Conservation (phyloP, 768 basidiomycete genomes). For the Inosperma sp. region DNA sequence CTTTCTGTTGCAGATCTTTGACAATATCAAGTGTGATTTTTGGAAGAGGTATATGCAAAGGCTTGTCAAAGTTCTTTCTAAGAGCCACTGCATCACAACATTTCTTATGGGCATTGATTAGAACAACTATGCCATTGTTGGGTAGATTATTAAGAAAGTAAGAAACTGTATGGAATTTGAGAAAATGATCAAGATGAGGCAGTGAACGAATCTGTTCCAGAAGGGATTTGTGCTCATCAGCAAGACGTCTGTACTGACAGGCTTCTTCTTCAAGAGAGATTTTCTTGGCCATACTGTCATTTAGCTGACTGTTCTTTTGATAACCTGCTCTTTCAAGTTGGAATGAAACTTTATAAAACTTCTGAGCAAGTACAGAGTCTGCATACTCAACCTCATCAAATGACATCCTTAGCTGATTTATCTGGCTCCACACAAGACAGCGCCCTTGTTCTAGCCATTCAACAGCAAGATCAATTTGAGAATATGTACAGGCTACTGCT, state of each 20-base stretch:
- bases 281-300: too few species aligned
- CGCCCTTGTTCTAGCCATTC: slow-evolving; percentile 29
- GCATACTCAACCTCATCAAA: slow-evolving; percentile 18
- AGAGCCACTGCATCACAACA: slow-evolving; percentile 23
- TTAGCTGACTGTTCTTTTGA: not conserved
- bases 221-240: slow-evolving; percentile 9
- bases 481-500: slow-evolving; percentile 16
- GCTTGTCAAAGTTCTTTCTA: slow-evolving; percentile 7
- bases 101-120: slow-evolving; percentile 16
- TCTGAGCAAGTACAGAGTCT: slow-evolving; percentile 9
- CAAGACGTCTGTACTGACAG: not conserved
- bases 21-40: slow-evolving; percentile 11
- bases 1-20: not conserved
- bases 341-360: slow-evolving; percentile 6
- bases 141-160: slow-evolving; percentile 12
- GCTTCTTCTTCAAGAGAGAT: slow-evolving; percentile 4
- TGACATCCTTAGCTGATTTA: slow-evolving; percentile 22
- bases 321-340: slow-evolving; percentile 8
- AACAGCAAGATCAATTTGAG: slow-evolving; percentile 14
- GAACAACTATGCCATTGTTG: slow-evolving; percentile 15
- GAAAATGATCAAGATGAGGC: slow-evolving; percentile 15
- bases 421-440: slow-evolving; percentile 24
- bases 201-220: slow-evolving; percentile 14
- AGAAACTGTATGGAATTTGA: slow-evolving; percentile 11
- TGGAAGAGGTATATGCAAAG: slow-evolving; percentile 19